Evolutionary conservation across 2,329 filamentous ascomycete genomes (phyloP).

Genomic region (Cercospora citrullina): DNA sequence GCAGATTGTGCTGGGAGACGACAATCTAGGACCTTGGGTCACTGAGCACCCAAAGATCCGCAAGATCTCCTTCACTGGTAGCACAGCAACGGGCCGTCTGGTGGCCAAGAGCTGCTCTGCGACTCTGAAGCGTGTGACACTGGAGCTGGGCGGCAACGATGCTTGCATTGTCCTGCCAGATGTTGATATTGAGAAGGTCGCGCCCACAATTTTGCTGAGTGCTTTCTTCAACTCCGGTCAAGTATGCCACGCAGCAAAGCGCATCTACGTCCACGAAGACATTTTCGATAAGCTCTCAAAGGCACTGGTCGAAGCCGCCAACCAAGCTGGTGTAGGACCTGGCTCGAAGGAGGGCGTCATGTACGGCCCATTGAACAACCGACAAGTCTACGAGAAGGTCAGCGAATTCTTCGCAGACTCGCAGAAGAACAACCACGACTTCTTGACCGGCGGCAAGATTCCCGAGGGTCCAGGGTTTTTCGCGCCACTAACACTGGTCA

Average conservation of each 20-base stretch:
- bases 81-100: conserved; percentile 78
- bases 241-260: conserved; percentile 88
- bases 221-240: conserved; percentile 96
- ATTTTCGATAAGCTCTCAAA: conserved; percentile 79
- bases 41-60: conserved; percentile 71
- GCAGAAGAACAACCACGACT: conserved; percentile 75
- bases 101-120: conserved; percentile 76
- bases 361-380: conserved; percentile 50
- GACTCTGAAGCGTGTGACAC: conserved; percentile 57
- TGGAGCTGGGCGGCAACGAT: conserved; percentile 91
- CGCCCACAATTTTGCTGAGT: conserved; percentile 87
- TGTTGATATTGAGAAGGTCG: conserved; percentile 83
- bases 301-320: conserved; percentile 75
- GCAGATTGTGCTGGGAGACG: conserved; percentile 87
- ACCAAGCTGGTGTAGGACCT: conserved; percentile 72
- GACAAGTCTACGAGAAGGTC: conserved; percentile 78
- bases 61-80: conserved; percentile 87
- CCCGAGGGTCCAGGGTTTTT: conserved; percentile 40
- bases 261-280: conserved; percentile 84
- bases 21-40: conserved; percentile 48
- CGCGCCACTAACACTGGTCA: conserved; percentile 70
- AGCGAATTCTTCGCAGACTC: conserved; percentile 73
- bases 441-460: conserved; percentile 52
- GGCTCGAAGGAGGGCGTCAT: conserved; percentile 56
- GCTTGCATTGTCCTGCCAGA: conserved; percentile 82